Base-by-base conservation (phyloP, 306 rosid genomes). In the Senna tora region DNA sequence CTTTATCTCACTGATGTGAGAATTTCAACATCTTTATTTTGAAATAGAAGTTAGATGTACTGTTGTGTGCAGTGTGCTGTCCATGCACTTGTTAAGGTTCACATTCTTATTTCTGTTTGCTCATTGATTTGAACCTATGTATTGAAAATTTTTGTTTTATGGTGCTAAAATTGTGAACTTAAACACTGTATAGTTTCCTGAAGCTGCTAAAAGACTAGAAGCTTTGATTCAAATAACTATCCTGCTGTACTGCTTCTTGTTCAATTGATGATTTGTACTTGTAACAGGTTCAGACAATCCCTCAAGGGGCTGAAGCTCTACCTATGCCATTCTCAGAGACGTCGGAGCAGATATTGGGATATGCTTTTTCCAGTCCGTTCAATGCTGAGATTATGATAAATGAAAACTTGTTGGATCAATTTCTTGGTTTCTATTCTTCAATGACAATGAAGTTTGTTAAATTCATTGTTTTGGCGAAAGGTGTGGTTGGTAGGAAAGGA, bases 241-340 rank as follows among this genome's bases (percentile, higher is more conserved):
- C 56, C 71, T 34, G 47, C 50, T 2, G 47, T 65, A 14, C 66
- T 57, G 67, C 72, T 17, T 58, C 72, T 17, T 58, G 46, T 69
- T 71, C 45, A 38, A 30, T 68, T 65, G 70, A 70, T 73, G 36
- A 53, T 63, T 62, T 72, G 12, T 72, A 36, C 45, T 61, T 73
- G 59, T 56, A 50, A 30, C 77, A 67, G 81, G 73, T 69, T 47
- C 76, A 38, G 28, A 16, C 15, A 1, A 59, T 30, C 6, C 64
- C 33, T 38, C 19, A 53, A 65, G 78, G 21, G 75, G 74, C 67
- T 72, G 82, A 70, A 47, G 39, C 30, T 72, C 67, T 52, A 17
- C 56, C 36, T 4, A 4, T 51, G 56, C 53, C 65, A 15, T 57
- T 78, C 39, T 51, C 64, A 46, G 86, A 67, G 68, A 71, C 17